Evolutionary conservation across 768 basidiomycete species (phyloP).

Genomic region (Auriscalpium vulgare): DNA sequence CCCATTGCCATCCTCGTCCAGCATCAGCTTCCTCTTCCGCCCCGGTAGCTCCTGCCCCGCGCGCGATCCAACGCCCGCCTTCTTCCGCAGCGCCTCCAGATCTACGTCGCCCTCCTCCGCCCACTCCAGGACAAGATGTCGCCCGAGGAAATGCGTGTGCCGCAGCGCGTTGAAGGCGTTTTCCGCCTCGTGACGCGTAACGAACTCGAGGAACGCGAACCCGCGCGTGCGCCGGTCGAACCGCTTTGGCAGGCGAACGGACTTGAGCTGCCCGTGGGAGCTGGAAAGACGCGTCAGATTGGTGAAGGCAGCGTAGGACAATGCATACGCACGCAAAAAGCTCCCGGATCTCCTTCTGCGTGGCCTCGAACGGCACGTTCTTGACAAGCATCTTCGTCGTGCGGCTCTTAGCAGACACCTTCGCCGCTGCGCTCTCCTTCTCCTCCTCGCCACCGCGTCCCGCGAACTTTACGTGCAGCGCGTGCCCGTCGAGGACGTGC

Average conservation of each 20-base stretch:
- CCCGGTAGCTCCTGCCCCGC: constrained; percentile 66
- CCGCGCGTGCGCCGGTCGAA: constrained; percentile 85
- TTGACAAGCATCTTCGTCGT: constrained; percentile 97
- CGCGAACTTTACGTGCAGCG: constrained; percentile 77
- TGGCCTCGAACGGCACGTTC: constrained; percentile 96
- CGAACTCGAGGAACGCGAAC: constrained; percentile 95
- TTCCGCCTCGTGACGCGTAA: constrained; percentile 83
- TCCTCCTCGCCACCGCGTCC: constrained; percentile 68
- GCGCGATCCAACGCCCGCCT: constrained; percentile 73
- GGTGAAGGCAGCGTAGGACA: neutral
- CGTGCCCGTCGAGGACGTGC: constrained; percentile 81
- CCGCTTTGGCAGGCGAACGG: constrained; percentile 87
- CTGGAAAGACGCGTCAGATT: constrained; percentile 30
- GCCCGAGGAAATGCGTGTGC: constrained; percentile 92
- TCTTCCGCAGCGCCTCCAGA: constrained; percentile 65
- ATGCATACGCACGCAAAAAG: constrained; percentile 69
- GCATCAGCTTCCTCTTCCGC: constrained; percentile 58
- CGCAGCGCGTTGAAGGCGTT: constrained; percentile 78
- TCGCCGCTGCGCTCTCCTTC: constrained; percentile 29
- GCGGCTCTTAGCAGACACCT: constrained; percentile 39
- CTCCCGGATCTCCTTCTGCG: constrained; percentile 85
- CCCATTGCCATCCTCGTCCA: constrained; percentile 35
- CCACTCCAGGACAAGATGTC: constrained; percentile 95
- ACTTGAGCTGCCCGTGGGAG: constrained; percentile 87
- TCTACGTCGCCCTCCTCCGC: constrained; percentile 74